Conservation (phyloP, 164 flowering plant species). For the Euptelea pleiosperma region DNA sequence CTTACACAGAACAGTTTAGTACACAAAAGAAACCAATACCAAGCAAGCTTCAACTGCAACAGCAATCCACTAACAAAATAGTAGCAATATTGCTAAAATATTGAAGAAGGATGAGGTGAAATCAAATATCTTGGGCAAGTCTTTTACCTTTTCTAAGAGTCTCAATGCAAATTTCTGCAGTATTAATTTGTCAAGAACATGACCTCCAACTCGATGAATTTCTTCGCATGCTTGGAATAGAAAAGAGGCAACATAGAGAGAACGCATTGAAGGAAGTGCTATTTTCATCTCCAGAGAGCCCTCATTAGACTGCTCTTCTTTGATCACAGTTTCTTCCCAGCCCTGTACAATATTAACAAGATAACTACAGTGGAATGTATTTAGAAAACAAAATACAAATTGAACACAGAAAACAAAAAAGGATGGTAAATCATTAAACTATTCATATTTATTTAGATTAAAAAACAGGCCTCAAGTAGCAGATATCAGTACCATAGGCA, state of each 20-base stretch:
- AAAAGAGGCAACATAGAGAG: conserved; percentile 71
- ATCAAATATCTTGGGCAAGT: background rate
- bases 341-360: conserved; percentile 47
- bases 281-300: conserved; percentile 71
- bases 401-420: background rate
- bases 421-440: background rate
- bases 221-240: conserved; percentile 87
- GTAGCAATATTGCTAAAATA: background rate
- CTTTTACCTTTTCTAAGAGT: conserved; percentile 68
- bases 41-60: conserved; percentile 5
- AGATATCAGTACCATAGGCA: no score
- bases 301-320: conserved; percentile 69
- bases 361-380: no score
- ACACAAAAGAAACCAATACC: background rate
- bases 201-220: conserved; percentile 93
- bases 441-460: background rate
- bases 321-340: conserved; percentile 89
- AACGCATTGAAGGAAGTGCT: conserved; percentile 93
- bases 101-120: background rate
- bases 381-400: conserved; percentile 4
- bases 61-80: background rate
- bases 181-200: conserved; percentile 80
- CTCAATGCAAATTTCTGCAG: conserved; percentile 63
- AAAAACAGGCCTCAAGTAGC: no score
- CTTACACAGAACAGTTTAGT: no score